Base-by-base conservation (phyloP, 345 rosid genomes). In the Pugionium cornutum region DNA sequence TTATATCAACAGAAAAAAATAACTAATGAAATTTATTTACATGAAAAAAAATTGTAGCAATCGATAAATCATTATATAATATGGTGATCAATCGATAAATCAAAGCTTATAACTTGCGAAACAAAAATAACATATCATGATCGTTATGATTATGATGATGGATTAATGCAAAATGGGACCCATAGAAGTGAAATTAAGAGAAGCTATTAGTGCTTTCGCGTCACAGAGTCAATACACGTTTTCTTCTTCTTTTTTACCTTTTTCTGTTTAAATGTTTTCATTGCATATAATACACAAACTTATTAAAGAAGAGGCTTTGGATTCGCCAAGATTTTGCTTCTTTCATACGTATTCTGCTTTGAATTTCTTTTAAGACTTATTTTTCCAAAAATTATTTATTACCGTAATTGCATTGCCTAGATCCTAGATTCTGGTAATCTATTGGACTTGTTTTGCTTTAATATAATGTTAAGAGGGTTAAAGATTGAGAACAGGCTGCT, bases 321-420 rank as follows among this genome's bases (percentile, higher is more conserved):
- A 65, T 72, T 64, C 70, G 39, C 1, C 56, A 10, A 66, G 62
- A 66, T 52, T 52, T 66, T 73, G 62, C 67, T 73, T 73, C 66
- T 66, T 66, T 42, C 61, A 18, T 66, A 72, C 66, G 71, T 57
- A 58, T 51, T 48, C 66, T 65, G 2, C 25, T 43, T 53, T 61
- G 8, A 8, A 0, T 45, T 28, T 45, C 29, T 5, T 50, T 43
- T 41, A 18, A 2, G 4, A 59, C 2, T 34, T 50, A 42, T 32
- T 58, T 1, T 33, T 46, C 4, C 18, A 7, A 39, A 31, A 18
- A 45, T 2, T 11, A 26, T 35, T 39, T 0, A 2, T 47, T 11
- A 39, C 54, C 11, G 55, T 41, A 39, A 34, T 30, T 57, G 4
- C 44, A 11, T 53, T n/a, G 5, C 44, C 68, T 18, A 18, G 18